Percentiles rank a stretch among this genome's conserved stretches.
These are phyloP conservation scores for Aspergillus indologenus DNA, from an alignment of 495 filamentous ascomycete genomes.

Conservation along the genomic window DNA sequence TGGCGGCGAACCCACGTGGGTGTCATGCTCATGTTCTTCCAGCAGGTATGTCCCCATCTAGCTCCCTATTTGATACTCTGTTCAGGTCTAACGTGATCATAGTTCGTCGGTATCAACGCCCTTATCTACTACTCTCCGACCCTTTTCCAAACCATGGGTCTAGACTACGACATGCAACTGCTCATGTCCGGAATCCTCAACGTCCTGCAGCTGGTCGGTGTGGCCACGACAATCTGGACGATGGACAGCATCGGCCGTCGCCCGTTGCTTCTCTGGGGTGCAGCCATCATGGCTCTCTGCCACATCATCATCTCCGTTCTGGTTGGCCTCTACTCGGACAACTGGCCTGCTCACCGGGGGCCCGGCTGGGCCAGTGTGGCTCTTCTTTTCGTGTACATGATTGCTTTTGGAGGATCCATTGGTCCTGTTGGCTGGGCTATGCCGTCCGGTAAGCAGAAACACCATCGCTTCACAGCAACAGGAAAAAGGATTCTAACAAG, in stretches of 20 bases:
- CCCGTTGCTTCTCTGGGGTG: conserved; percentile 44
- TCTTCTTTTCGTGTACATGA: conserved; percentile 47
- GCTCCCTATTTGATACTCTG: conserved; percentile 14
- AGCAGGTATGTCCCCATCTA: conserved; percentile 32
- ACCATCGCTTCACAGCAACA: neutral
- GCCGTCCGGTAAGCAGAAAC: conserved; percentile 32
- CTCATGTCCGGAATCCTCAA: conserved; percentile 60
- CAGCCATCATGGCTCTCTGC: conserved; percentile 45
- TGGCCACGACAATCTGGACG: conserved; percentile 45
- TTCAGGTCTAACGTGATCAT: neutral
- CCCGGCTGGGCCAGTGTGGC: conserved; percentile 50
- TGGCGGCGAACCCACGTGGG: conserved; percentile 57
- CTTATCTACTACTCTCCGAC: conserved; percentile 57
- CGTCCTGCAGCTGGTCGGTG: conserved; percentile 50
- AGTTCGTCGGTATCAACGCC: conserved; percentile 51
- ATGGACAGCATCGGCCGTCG: conserved; percentile 49
- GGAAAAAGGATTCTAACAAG: neutral
- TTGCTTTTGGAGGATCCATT: conserved; percentile 48
- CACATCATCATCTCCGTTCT: conserved; percentile 52
- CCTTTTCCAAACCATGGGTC: conserved; percentile 56
- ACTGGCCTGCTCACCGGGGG: conserved; percentile 44
- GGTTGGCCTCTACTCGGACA: conserved; percentile 39
- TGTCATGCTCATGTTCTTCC: conserved; percentile 54
- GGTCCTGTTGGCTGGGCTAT: conserved; percentile 47
- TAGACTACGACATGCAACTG: conserved; percentile 53